Percentiles rank a stretch among this genome's conserved stretches.
phyloP scores from a whole-genome alignment of 441 rosid genomes.

The Adansonia madagascariensis region DNA sequence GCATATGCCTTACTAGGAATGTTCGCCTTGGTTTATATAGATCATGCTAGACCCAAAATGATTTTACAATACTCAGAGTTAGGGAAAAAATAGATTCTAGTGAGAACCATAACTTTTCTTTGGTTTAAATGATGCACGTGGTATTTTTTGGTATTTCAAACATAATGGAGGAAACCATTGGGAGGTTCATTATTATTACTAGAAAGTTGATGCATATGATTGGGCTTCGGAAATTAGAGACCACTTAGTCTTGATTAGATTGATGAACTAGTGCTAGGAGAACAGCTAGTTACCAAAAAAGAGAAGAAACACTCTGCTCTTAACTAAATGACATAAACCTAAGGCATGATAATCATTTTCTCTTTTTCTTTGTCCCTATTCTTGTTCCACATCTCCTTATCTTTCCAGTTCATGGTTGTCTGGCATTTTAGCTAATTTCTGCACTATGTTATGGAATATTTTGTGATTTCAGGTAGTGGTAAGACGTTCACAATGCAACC shows the following conservation, averaged over 20 bases:
- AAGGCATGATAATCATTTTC: not conserved
- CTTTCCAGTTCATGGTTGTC: not conserved
- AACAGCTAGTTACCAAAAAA: constrained; percentile 2
- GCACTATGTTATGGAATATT: not conserved
- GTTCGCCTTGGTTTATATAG: not conserved
- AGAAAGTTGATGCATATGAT: not conserved
- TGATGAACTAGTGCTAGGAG: constrained; percentile 9
- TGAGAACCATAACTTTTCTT: not conserved
- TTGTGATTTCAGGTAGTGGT: constrained; percentile 79
- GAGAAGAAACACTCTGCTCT: not conserved
- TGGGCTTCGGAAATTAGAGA: constrained; percentile 6
- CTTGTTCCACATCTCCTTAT: not conserved
- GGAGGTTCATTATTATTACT: not conserved
- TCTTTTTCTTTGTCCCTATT: not conserved
- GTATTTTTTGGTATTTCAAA: not conserved
- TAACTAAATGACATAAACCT: constrained; percentile 5
- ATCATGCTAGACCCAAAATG: not conserved
- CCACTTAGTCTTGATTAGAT: not conserved
- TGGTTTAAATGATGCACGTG: not conserved
- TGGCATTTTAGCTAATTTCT: constrained; percentile 4
- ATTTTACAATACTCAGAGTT: not conserved
- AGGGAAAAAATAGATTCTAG: not conserved
- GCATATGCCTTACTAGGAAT: not conserved
- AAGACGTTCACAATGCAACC: constrained; percentile 99
- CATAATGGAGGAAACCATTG: not conserved